Conservation (phyloP, 495 filamentous ascomycete genomes). For the Apodospora peruviana region DNA sequence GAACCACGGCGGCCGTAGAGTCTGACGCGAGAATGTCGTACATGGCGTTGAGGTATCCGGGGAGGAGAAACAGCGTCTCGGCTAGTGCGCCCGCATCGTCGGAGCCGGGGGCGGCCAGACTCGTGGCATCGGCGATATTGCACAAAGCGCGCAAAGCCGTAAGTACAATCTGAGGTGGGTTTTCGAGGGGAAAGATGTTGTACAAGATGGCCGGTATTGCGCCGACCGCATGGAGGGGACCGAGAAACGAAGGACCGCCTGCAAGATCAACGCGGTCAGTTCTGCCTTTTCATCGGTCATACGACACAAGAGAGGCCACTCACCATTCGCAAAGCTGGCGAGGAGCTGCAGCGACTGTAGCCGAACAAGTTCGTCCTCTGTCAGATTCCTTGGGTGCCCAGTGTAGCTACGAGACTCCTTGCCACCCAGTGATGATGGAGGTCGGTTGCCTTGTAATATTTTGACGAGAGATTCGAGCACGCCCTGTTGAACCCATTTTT, state of each 20-base stretch:
- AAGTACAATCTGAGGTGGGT: constrained; percentile 59
- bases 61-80: constrained; percentile 56
- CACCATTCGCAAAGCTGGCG: constrained; percentile 81
- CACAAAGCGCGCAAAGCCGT: constrained; percentile 70
- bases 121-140: constrained; percentile 62
- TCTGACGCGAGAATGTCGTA: constrained; percentile 59
- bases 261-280: constrained; percentile 16
- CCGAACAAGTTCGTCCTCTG: constrained; percentile 57
- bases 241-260: constrained; percentile 79
- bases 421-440: constrained; percentile 19
- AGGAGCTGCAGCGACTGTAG: constrained; percentile 77
- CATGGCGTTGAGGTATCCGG: constrained; percentile 52
- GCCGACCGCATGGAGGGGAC: constrained; percentile 61
- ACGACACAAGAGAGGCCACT: constrained; percentile 13
- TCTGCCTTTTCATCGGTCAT: background rate
- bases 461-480: constrained; percentile 62
- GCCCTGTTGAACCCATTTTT: constrained; percentile 63
- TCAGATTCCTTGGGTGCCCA: constrained; percentile 20
- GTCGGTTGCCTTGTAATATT: constrained; percentile 43
- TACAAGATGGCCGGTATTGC: constrained; percentile 62
- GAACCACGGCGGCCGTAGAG: constrained; percentile 40
- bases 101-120: constrained; percentile 29
- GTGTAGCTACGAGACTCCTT: constrained; percentile 28
- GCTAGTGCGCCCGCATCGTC: constrained; percentile 41
- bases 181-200: constrained; percentile 58